Evolutionary conservation across 805 yeast species (phyloP).

Genomic region (Dipodascopsis tothii): DNA sequence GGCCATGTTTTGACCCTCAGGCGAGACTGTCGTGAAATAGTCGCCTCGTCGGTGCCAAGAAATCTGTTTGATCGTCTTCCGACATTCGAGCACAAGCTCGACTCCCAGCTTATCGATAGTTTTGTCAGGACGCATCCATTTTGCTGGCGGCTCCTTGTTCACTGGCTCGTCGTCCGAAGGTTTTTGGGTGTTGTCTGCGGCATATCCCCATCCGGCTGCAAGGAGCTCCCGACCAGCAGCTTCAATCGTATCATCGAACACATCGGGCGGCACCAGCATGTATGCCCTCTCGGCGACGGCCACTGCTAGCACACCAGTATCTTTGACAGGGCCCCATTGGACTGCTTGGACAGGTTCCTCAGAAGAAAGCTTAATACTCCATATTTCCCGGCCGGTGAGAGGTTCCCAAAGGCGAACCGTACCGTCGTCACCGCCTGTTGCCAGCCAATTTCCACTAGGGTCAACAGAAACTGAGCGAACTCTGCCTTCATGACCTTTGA

Average conservation of each 20-base stretch:
- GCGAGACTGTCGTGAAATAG: conserved; percentile 93
- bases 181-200: conserved; percentile 33
- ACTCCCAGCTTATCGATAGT: conserved; percentile 59
- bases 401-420: conserved; percentile 95
- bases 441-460: conserved; percentile 88
- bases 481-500: conserved; percentile 74
- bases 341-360: conserved; percentile 76
- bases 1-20: conserved; percentile 79
- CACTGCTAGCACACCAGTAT: conserved; percentile 72
- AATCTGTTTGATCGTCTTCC: conserved; percentile 62
- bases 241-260: conserved; percentile 82
- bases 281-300: conserved; percentile 74
- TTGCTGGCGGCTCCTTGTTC: conserved; percentile 46
- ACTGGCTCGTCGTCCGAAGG: conserved; percentile 25
- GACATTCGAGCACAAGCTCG: conserved; percentile 59
- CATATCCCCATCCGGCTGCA: conserved; percentile 90
- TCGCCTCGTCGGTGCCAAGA: conserved; percentile 98
- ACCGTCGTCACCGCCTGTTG: conserved; percentile 97
- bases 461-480: conserved; percentile 78
- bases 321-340: conserved; percentile 81
- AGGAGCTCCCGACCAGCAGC: conserved; percentile 68
- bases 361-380: conserved; percentile 44
- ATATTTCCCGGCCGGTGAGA: conserved; percentile 88
- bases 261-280: conserved; percentile 80
- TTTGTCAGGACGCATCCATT: conserved; percentile 50